Evolutionary conservation across 208 protist species (phyloP).

Genomic region (Crithidia expoeki): DNA sequence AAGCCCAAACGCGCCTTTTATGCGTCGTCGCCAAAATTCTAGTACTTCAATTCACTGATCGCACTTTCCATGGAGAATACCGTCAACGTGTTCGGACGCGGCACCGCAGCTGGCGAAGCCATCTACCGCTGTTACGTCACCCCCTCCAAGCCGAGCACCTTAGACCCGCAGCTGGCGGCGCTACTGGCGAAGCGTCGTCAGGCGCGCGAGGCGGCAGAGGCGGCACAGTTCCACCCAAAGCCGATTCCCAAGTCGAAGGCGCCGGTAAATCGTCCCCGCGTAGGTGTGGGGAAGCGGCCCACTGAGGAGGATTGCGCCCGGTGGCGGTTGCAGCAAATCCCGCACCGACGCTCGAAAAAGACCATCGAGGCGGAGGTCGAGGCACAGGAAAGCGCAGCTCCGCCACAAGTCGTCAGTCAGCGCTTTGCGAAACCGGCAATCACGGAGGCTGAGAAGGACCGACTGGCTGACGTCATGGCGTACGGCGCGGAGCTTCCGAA

Average conservation of each 20-base stretch:
- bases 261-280: slow-evolving; percentile 64
- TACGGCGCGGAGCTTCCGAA: slow-evolving; percentile 74
- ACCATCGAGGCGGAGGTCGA: slow-evolving; percentile 63
- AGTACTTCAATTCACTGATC: too few relatives aligned
- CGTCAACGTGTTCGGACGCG: slow-evolving; percentile 80
- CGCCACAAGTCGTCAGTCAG: slow-evolving; percentile 20
- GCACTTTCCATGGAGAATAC: slow-evolving; percentile 60
- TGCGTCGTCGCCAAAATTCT: too few relatives aligned
- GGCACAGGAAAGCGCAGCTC: slow-evolving; percentile 16
- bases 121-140: slow-evolving; percentile 86
- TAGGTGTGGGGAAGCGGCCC: slow-evolving; percentile 44
- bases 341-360: slow-evolving; percentile 57
- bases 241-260: slow-evolving; percentile 85
- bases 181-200: slow-evolving; percentile 53
- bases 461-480: slow-evolving; percentile 79
- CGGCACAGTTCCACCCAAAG: slow-evolving; percentile 61
- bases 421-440: slow-evolving; percentile 52
- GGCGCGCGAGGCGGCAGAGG: slow-evolving; percentile 73
- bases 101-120: slow-evolving; percentile 86
- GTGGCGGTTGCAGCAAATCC: slow-evolving; percentile 71
- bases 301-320: slow-evolving; percentile 62
- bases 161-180: slow-evolving; percentile 77
- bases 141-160: slow-evolving; percentile 76
- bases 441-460: slow-evolving; percentile 83
- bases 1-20: too few relatives aligned